Percentiles rank a stretch among this genome's conserved stretches.
Evolutionary conservation across 331 rosid genomes (phyloP).

Genomic region (Acacia pycnantha): DNA sequence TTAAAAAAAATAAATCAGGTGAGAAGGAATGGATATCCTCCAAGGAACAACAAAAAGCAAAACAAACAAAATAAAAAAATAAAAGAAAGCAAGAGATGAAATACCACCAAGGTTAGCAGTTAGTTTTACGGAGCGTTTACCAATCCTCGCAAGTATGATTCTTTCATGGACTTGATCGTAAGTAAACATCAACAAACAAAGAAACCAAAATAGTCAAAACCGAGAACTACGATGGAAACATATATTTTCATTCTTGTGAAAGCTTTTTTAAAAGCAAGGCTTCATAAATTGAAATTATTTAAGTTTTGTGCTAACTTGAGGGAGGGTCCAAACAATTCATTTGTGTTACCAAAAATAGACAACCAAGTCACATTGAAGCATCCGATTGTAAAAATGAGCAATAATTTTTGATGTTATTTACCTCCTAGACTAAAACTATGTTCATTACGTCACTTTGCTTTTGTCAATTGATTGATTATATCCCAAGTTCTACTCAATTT

Average conservation of each 20-base stretch:
- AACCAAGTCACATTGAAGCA: background rate
- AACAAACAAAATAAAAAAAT: background rate
- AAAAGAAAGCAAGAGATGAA: background rate
- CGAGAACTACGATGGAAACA: conserved; percentile 17
- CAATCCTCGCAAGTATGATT: conserved; percentile 64
- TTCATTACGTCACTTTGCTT: background rate
- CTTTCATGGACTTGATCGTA: conserved; percentile 73
- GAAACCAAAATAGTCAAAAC: conserved; percentile 7
- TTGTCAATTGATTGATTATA: no score
- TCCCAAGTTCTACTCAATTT: no score
- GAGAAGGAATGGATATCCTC: background rate
- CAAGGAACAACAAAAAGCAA: background rate
- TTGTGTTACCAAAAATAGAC: background rate
- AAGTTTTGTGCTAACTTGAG: conserved; percentile 5
- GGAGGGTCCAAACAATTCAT: conserved; percentile 5
- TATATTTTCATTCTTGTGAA: conserved; percentile 1
- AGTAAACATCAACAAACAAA: conserved; percentile 29
- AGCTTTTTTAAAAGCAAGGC: background rate
- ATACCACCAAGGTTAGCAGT: conserved; percentile 63
- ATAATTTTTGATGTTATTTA: background rate
- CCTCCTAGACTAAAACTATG: background rate
- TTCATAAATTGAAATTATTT: conserved; percentile 5
- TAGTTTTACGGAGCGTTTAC: conserved; percentile 58
- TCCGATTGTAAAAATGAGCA: background rate
- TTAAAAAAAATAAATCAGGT: background rate